Evolutionary conservation across 352 stramenopile genomes (phyloP).

Genomic region (Aphanomyces astaci): DNA sequence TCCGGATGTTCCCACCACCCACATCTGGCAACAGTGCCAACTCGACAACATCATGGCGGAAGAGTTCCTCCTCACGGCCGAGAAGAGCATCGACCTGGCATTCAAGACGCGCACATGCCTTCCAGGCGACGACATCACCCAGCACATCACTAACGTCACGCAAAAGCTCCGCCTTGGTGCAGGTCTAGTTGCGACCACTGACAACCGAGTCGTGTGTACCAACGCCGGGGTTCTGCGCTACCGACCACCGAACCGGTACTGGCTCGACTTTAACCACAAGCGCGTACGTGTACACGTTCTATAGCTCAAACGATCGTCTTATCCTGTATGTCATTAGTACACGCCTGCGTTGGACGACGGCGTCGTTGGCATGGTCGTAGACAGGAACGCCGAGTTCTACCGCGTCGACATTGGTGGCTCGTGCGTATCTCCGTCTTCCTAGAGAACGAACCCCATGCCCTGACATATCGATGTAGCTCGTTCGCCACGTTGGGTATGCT

Average conservation of each 20-base stretch:
- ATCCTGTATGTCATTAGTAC: constrained; percentile 41
- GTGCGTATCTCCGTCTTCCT: constrained; percentile 33
- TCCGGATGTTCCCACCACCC: not conserved
- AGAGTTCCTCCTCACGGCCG: constrained; percentile 19
- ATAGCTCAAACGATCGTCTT: constrained; percentile 6
- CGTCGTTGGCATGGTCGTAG: constrained; percentile 92
- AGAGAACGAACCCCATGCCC: constrained; percentile 12
- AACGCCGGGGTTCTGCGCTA: constrained; percentile 81
- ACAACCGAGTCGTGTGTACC: constrained; percentile 62
- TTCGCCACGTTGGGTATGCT: constrained; percentile 64
- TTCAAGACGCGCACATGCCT: constrained; percentile 64
- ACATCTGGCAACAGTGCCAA: no score
- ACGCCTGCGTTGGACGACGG: constrained; percentile 73
- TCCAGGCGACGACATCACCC: constrained; percentile 70
- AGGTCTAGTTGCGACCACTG: constrained; percentile 9
- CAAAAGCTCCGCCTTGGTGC: constrained; percentile 62
- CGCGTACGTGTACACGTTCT: constrained; percentile 45
- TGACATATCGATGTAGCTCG: constrained; percentile 40
- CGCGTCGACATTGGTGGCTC: constrained; percentile 91
- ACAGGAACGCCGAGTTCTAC: constrained; percentile 91
- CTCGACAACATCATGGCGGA: constrained; percentile 7
- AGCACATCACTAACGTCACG: constrained; percentile 60
- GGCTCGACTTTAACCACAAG: constrained; percentile 84
- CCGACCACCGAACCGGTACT: constrained; percentile 80
- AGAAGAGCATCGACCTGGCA: constrained; percentile 50